Evolutionary conservation across 1,139 yeast species (phyloP).

Genomic region (Geotrichum cucujoidarum): DNA sequence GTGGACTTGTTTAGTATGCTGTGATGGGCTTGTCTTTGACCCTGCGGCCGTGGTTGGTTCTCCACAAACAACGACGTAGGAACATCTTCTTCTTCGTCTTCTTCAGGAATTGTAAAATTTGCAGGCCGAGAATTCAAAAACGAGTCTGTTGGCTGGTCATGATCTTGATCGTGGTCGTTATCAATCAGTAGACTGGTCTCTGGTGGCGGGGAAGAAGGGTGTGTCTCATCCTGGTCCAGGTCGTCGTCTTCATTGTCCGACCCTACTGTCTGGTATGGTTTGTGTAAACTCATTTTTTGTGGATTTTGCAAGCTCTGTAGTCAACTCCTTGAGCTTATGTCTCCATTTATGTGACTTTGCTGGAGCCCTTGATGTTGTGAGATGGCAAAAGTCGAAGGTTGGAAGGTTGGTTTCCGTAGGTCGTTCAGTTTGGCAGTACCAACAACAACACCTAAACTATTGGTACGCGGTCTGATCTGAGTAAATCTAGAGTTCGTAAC

Average conservation of each 20-base stretch:
- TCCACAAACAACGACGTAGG: conserved; percentile 16
- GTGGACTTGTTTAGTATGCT: conserved; percentile 7
- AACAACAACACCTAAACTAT: no score
- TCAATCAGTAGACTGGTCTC: neutral
- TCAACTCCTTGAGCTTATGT: no score
- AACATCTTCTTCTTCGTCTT: conserved; percentile 17
- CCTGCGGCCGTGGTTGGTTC: conserved; percentile 2
- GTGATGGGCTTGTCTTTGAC: conserved; percentile 4
- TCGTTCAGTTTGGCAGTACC: no score
- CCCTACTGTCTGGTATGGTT: conserved; percentile 4
- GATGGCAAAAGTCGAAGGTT: no score
- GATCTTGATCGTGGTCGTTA: conserved; percentile 6
- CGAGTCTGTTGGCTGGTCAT: neutral
- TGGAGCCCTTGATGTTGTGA: no score
- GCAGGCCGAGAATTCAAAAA: conserved; percentile 2
- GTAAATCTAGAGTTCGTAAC: no score
- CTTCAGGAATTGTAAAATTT: neutral
- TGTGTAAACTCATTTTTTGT: neutral
- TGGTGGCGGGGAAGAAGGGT: neutral
- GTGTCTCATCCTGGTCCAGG: conserved; percentile 2
- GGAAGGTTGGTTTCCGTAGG: no score
- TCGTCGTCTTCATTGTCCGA: conserved; percentile 7
- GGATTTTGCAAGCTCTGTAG: no score
- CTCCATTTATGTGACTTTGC: no score
- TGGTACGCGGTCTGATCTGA: no score